These are phyloP conservation scores for Cladophialophora immunda DNA, from an alignment of 2,329 filamentous ascomycete species.

Conservation along the genomic window DNA sequence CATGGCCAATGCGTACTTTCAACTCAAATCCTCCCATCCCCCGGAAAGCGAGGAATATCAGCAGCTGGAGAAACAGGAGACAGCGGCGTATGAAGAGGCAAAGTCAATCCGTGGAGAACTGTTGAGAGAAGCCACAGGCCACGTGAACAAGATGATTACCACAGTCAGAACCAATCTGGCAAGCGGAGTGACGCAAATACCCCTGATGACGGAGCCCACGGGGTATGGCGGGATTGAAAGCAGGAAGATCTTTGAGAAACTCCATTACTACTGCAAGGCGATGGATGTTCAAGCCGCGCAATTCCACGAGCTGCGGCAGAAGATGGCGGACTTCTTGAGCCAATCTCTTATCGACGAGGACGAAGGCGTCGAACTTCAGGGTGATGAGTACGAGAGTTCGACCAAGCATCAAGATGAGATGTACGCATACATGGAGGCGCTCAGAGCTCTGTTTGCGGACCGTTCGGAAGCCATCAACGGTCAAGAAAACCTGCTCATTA, in stretches of 20 bases:
- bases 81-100: constrained; percentile 77
- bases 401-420: constrained; percentile 88
- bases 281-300: constrained; percentile 77
- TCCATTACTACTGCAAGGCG: constrained; percentile 70
- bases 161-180: constrained; percentile 63
- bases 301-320: constrained; percentile 77
- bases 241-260: constrained; percentile 68
- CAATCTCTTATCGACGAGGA: constrained; percentile 85
- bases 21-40: constrained; percentile 76
- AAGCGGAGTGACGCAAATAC: constrained; percentile 69
- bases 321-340: constrained; percentile 75
- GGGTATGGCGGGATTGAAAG: constrained; percentile 75
- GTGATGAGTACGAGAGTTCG: constrained; percentile 89
- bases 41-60: constrained; percentile 60
- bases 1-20: constrained; percentile 81
- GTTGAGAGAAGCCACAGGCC: constrained; percentile 65
- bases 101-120: constrained; percentile 82
- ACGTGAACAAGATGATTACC: constrained; percentile 71
- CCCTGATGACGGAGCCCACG: constrained; percentile 64
- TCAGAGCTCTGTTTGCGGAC: constrained; percentile 80
- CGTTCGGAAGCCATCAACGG: constrained; percentile 80
- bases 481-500: constrained; percentile 75
- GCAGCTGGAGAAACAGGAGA: constrained; percentile 74
- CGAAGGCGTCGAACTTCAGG: constrained; percentile 75
- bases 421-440: constrained; percentile 81